These are phyloP conservation scores for Fusarium clavum DNA, from an alignment of 2,329 filamentous ascomycete species.

Conservation along the genomic window DNA sequence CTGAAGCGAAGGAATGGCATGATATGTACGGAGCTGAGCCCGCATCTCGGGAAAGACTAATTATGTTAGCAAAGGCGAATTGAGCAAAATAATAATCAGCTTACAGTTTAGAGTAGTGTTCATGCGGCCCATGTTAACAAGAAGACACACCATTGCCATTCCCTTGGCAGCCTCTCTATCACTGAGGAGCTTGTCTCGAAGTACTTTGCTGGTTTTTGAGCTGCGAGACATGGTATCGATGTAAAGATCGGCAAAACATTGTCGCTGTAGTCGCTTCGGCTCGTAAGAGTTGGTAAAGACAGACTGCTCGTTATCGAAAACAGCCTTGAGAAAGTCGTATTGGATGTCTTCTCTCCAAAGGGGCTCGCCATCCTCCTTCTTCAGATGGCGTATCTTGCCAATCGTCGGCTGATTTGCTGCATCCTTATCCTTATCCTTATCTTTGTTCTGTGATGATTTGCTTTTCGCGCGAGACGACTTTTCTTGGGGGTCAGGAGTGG, in stretches of 20 bases:
- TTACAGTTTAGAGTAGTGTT: conserved; percentile 98
- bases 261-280: conserved; percentile 65
- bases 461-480: conserved; percentile 54
- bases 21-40: conserved; percentile 95
- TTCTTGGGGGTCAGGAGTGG: conserved; percentile 58
- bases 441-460: conserved; percentile 50
- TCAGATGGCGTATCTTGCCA: conserved; percentile 84
- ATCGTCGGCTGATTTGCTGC: conserved; percentile 55
- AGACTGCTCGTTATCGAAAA: conserved; percentile 78
- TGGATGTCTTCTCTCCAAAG: conserved; percentile 90
- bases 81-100: conserved; percentile 47
- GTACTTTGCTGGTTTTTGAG: conserved; percentile 98
- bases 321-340: conserved; percentile 83
- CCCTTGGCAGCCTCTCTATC: conserved; percentile 93
- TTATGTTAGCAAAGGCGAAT: conserved; percentile 22
- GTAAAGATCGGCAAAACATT: conserved; percentile 94
- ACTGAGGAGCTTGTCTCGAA: conserved; percentile 94
- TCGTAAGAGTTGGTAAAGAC: conserved; percentile 96
- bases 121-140: conserved; percentile 98
- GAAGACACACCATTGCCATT: conserved; percentile 98
- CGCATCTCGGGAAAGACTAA: conserved; percentile 99
- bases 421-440: conserved; percentile 35
- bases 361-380: conserved; percentile 89
- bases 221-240: conserved; percentile 98
- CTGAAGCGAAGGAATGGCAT: conserved; percentile 95